Evolutionary conservation across 2,329 filamentous ascomycete species (phyloP), one percentile per base, ranked within the genome.

Genomic region (Ampelomyces quisqualis): DNA sequence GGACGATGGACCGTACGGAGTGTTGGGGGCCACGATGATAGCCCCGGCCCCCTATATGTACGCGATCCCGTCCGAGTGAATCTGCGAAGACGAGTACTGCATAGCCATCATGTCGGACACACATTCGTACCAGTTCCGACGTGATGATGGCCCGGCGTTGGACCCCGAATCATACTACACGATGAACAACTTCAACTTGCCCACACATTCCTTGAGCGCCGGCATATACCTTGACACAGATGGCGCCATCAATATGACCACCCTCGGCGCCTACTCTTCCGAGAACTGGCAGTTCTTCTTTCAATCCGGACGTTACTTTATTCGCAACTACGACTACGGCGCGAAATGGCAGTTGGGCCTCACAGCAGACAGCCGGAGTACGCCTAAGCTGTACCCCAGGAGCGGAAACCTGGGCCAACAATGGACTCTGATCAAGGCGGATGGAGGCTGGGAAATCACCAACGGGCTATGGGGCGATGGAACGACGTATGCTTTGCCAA

Each of bases 201-300:
- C 36, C 3, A 23, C 26, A 4, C 21, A 22, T 7, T 38, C 37
- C 0, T 30, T 52, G 7, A 34, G 30, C 26, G 31, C 30, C 10
- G 49, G 46, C 6, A 5, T 29, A 4, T 24, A 14, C 15, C 24
- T 22, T 13, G 17, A 40, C 23, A 27, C 43, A 0, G 24, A 38
- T 4, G 36, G 47, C 9, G 15, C 7, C 5, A 14, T 54, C 22
- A 45, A 38, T 11, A 45, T 51, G 34, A 42, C 38, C 3, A n/a
- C 9, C 2, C n/a, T 15, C 15, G 21, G 27, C n/a, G 14, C 22
- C 3, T 37, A 33, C n/a, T 51, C 49, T 1, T 42, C 38, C 10
- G 52, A 53, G 24, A 55, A 55, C 27, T 55, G 49, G 49, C 52
- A 55, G 26, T 11, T 55, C 2, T 53, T 43, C 30, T 41, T 19